Percentiles rank a stretch among this genome's conserved stretches.
Conservation (phyloP, 495 filamentous ascomycete genomes). For the Astrothelium subdiscretum region DNA sequence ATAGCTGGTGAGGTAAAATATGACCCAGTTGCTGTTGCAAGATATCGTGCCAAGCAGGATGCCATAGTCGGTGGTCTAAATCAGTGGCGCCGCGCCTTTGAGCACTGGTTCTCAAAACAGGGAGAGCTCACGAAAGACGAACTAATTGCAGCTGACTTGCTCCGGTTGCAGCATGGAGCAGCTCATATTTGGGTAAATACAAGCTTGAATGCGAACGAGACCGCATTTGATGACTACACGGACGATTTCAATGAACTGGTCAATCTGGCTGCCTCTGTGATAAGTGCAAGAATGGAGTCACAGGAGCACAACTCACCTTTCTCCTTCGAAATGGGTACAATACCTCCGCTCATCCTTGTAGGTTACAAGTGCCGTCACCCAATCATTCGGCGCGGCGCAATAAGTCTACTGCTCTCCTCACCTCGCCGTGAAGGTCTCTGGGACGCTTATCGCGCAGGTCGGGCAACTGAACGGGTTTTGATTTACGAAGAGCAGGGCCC, state of each 20-base stretch:
- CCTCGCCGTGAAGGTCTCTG: slow-evolving; percentile 12
- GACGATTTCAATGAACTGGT: slow-evolving; percentile 5
- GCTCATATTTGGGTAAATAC: slow-evolving; percentile 5
- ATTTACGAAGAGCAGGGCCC: neutral
- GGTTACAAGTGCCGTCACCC: slow-evolving; percentile 13
- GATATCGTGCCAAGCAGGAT: neutral
- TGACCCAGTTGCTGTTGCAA: neutral
- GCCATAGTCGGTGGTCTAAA: neutral
- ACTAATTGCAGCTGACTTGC: slow-evolving; percentile 7
- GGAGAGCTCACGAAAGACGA: neutral
- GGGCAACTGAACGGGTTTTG: neutral
- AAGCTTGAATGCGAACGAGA: slow-evolving; percentile 2
- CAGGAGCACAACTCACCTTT: slow-evolving; percentile 2
- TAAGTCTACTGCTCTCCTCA: slow-evolving; percentile 4
- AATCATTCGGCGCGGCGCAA: slow-evolving; percentile 4
- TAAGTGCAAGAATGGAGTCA: neutral
- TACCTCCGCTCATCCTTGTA: slow-evolving; percentile 9
- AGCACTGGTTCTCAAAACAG: neutral
- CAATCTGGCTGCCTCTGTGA: slow-evolving; percentile 4
- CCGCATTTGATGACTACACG: slow-evolving; percentile 5
- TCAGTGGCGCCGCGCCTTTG: neutral
- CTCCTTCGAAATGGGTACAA: slow-evolving; percentile 16
- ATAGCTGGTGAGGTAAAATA: neutral
- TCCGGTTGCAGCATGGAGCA: slow-evolving; percentile 11
- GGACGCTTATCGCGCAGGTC: slow-evolving; percentile 1